These are phyloP conservation scores for Aspergillus sp. DNA, from an alignment of 2,329 filamentous ascomycete species.

Conservation along the genomic window DNA sequence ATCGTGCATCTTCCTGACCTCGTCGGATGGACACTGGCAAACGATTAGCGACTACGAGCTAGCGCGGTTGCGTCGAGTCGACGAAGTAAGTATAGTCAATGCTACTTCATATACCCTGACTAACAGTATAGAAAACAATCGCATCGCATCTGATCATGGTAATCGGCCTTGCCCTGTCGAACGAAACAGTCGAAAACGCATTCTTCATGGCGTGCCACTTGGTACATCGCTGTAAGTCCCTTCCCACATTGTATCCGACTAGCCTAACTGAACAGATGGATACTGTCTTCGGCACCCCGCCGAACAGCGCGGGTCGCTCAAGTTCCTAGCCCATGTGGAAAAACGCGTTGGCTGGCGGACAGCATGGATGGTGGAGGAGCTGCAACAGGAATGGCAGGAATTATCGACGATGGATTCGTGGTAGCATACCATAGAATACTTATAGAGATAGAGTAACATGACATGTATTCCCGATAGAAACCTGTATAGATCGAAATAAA, in stretches of 20 bases:
- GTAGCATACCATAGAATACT: neutral
- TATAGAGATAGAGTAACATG: neutral
- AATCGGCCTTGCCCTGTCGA: slow-evolving; percentile 27
- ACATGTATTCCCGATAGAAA: neutral
- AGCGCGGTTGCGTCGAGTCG: slow-evolving; percentile 18
- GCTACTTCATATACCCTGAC: neutral
- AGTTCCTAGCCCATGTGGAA: slow-evolving; percentile 22
- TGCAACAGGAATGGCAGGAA: slow-evolving; percentile 25
- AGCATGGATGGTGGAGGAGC: slow-evolving; percentile 21
- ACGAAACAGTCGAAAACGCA: slow-evolving; percentile 28
- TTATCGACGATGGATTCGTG: slow-evolving; percentile 14
- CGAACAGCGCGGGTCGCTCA: slow-evolving; percentile 22
- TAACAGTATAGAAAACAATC: slow-evolving; percentile 19
- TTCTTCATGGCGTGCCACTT: slow-evolving; percentile 30
- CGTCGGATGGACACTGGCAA: slow-evolving; percentile 18
- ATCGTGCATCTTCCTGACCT: slow-evolving; percentile 23
- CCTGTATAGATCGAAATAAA: slow-evolving; percentile 5
- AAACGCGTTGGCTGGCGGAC: slow-evolving; percentile 27
- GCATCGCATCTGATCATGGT: slow-evolving; percentile 23
- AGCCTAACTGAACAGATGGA: slow-evolving; percentile 19
- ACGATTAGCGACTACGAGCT: slow-evolving; percentile 21
- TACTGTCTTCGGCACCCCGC: slow-evolving; percentile 22
- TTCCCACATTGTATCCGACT: no score
- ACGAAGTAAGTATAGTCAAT: slow-evolving; percentile 17
- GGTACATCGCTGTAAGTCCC: slow-evolving; percentile 24